Percentiles rank a stretch among this genome's conserved stretches.
Conservation (phyloP, 495 filamentous ascomycete species). For the Collariella sp. region DNA sequence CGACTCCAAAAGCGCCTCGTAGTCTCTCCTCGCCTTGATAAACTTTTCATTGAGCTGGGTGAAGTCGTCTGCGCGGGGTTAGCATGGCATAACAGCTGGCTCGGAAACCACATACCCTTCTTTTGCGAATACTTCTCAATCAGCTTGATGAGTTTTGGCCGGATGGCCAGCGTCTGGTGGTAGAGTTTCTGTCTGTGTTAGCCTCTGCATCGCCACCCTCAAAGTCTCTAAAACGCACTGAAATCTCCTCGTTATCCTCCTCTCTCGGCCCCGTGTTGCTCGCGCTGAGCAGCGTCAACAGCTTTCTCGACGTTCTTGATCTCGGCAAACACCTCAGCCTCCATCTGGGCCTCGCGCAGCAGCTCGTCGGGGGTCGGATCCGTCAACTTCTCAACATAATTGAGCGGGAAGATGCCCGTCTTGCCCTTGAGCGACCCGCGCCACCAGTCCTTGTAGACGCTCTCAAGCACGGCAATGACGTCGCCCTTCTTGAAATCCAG, state of each 20-base stretch:
- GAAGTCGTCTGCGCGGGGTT: constrained; percentile 69
- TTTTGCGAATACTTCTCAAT: constrained; percentile 99
- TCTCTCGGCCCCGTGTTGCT: constrained; percentile 79
- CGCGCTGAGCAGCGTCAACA: constrained; percentile 89
- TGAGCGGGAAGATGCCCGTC: constrained; percentile 95
- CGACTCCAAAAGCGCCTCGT: constrained; percentile 88
- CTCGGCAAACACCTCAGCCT: constrained; percentile 93
- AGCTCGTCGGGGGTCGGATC: constrained; percentile 93
- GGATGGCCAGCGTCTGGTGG: constrained; percentile 85
- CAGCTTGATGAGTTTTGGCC: constrained; percentile 93
- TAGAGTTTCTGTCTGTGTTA: constrained; percentile 58
- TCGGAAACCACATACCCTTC: constrained; percentile 59
- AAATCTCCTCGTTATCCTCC: constrained; percentile 89
- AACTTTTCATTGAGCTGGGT: constrained; percentile 98
- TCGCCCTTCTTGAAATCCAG: constrained; percentile 94
- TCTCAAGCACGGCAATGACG: constrained; percentile 93
- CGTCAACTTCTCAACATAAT: constrained; percentile 95
- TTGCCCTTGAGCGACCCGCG: constrained; percentile 89
- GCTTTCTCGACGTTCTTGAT: constrained; percentile 98
- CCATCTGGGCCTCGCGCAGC: constrained; percentile 94
- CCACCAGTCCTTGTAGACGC: constrained; percentile 99
- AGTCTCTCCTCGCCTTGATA: constrained; percentile 95
- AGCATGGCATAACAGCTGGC: constrained; percentile 1
- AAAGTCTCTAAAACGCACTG: constrained; percentile 46
- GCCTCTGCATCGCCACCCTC: neutral